Evolutionary conservation across 169 alveolate species (phyloP), one percentile per base, ranked within the genome.

Genomic region (Perkinsus olseni): DNA sequence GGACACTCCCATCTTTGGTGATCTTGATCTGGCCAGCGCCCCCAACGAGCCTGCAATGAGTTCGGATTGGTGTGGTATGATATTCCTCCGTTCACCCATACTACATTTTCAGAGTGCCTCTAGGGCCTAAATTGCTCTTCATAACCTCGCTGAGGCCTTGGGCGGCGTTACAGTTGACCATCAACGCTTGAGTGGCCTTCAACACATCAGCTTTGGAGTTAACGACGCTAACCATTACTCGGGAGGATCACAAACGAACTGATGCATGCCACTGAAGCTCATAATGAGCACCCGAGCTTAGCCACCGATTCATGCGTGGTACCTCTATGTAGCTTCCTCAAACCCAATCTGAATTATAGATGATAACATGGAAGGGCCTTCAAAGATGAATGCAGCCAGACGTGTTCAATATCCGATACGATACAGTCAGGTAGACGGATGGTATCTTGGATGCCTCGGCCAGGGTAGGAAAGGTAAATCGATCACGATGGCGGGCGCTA

Each of bases 61-160:
- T 34, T 34, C 38, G 91, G 20, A 74, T 3, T 74, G 38, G 37
- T 34, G 91, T 74, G 82, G 82, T 62, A 62, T 62, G 37, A 21
- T 20, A 93, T 48, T 0, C 96, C 99, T 20, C 99, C 38, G 99
- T 99, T 0, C 99, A 99, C 74, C 99, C 99, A 40, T 40, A 40
- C 38, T 98, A 96, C 99, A 99, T 99, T 95, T 99, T 99, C 91
- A 99, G 96, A n/a, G 99, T 99, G 62, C 99, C 99, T 94, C 97
- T 97, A 74, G 99, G 99, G 24, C 99, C 99, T 74, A 99, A 95
- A 96, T 99, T 99, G 31, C 99, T 95, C 95, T 98, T 98, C 91
- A 99, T 97, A 91, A 99, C 99, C 93, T 98, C 99, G 95, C 97
- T 98, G 92, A 99, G 98, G 62, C 99, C 99, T 93, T 98, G 97